Base-by-base conservation (phyloP, 2,329 filamentous ascomycete genomes). In the Pleoardoris graminearum region DNA sequence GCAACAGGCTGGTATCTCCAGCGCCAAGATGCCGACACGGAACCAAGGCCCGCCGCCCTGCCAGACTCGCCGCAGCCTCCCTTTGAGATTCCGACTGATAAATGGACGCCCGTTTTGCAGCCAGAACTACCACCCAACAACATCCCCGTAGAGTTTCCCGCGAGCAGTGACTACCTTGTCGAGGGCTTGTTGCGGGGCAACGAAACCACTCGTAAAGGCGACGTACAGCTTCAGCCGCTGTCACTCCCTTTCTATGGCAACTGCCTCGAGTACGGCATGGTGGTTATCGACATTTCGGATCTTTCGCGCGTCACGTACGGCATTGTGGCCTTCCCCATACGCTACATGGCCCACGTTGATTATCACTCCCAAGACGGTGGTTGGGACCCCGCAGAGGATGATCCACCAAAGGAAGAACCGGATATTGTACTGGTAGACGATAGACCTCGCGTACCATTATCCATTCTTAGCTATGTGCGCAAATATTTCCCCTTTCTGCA, bases 201-300 rank as follows among this genome's bases (percentile, higher is more conserved):
- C 29, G 30, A 48, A 30, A 48, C 22, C 50, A 53, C 50, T 38
- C 50, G 44, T 37, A 38, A 29, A 29, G 50, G 50, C 37, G 50
- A 53, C 37, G 50, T 53, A 37, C 50, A 53, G 50, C 44, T 53
- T 25, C 50, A 53, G 44, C 44, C 50, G 44, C 50, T 48, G 14
- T 43, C 44, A 37, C 35, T 23, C 23, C 50, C 50, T 32, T 53
- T 53, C 30, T 44, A 48, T 44, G 44, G 50, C 23, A 29, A 53
- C 44, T 53, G 50, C 23, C 17, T 53, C 36, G 50, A 53, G 50
- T 53, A 53, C 14, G 50, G 50, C 23, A 53, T 48, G 50, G 37
- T 53, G 12, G 32, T 48, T 27, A n/a, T 53, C 44, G 44, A 53
- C 37, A 53, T 53, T 38, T 53, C 50, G 30, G 22, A 53, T 19